Evolutionary conservation across 2,329 filamentous ascomycete genomes (phyloP).

Genomic region (Juglanconis oblonga): DNA sequence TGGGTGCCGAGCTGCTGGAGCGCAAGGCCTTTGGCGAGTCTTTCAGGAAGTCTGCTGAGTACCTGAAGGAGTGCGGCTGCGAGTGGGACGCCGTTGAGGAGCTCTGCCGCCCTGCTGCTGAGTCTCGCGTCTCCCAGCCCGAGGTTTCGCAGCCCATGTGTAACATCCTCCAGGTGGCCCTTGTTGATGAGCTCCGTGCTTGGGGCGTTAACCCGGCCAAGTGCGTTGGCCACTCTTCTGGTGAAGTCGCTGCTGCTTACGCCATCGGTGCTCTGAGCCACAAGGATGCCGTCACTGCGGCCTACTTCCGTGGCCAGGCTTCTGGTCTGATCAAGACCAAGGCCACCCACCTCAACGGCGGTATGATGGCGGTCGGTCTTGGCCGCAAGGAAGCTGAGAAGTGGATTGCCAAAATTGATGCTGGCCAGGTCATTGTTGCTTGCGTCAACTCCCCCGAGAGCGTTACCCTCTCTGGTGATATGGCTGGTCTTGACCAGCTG

Average conservation of each 20-base stretch:
- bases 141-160: conserved; percentile 32
- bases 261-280: conserved; percentile 13
- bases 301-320: conserved; percentile 15
- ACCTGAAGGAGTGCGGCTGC: conserved; percentile 10
- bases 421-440: conserved; percentile 11
- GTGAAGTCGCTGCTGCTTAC: conserved; percentile 19
- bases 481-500: conserved; percentile 25
- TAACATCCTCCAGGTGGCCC: conserved; percentile 28
- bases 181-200: conserved; percentile 27
- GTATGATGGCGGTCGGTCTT: conserved; percentile 14
- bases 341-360: conserved; percentile 5
- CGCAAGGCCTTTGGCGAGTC: conserved; percentile 19
- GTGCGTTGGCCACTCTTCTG: conserved; percentile 30
- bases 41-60: conserved; percentile 7
- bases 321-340: conserved; percentile 6
- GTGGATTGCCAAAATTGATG: conserved; percentile 7
- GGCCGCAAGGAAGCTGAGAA: conserved; percentile 11
- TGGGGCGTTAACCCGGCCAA: conserved; percentile 16
- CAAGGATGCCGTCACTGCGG: conserved; percentile 13
- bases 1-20: conserved; percentile 21
- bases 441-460: conserved; percentile 26
- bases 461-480: conserved; percentile 33
- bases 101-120: conserved; percentile 18
- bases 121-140: conserved; percentile 23
- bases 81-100: conserved; percentile 21